phyloP scores from a whole-genome alignment of 106 monocot species.

The Allium sativum region DNA sequence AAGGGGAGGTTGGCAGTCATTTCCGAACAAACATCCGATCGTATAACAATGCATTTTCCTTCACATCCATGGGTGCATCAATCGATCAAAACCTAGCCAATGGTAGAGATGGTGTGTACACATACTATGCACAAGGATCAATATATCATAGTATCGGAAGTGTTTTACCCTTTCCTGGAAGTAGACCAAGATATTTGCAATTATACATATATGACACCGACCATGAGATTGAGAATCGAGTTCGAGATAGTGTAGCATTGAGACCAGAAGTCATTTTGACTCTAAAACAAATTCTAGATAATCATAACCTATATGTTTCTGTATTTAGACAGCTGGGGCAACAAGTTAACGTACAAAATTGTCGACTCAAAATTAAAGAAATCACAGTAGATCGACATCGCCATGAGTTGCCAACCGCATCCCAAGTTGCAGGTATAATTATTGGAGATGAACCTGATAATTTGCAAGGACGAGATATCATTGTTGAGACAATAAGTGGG shows the following conservation, averaged over 20 bases:
- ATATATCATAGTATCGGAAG: slow-evolving; percentile 1
- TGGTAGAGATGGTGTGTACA: background rate
- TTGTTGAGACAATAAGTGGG: background rate
- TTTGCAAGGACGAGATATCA: background rate
- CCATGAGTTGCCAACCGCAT: background rate
- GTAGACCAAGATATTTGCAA: background rate
- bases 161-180: background rate
- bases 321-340: background rate
- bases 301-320: background rate
- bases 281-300: background rate
- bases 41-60: background rate
- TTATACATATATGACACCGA: slow-evolving; percentile 2
- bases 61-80: background rate
- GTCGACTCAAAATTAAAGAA: background rate
- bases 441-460: background rate
- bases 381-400: background rate
- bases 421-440: background rate
- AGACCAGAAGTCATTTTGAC: background rate
- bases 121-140: background rate
- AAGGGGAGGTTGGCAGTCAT: background rate
- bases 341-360: background rate
- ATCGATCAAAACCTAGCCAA: background rate
- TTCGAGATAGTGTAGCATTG: background rate
- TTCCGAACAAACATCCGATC: background rate
- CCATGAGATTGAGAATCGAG: background rate